Conservation (phyloP, 805 yeast species). For the Yarrowia sp. region DNA sequence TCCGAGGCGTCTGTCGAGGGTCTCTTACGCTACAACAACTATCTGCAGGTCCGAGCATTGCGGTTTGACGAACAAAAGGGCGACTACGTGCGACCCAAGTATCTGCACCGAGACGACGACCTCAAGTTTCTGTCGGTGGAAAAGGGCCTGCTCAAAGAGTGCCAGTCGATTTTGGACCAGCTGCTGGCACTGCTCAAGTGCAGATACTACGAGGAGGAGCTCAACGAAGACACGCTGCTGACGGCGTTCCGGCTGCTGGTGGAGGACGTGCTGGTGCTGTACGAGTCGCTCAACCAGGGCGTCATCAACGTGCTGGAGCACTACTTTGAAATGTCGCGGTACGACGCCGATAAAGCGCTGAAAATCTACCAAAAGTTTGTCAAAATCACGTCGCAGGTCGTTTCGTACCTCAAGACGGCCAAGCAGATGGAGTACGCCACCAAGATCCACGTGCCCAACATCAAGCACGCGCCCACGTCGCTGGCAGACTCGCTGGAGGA, state of each 20-base stretch:
- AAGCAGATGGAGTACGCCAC: constrained; percentile 84
- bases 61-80: constrained; percentile 52
- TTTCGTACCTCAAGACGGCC: constrained; percentile 81
- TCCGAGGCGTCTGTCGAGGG: constrained; percentile 39
- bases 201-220: constrained; percentile 72
- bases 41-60: constrained; percentile 62
- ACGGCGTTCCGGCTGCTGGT: constrained; percentile 85
- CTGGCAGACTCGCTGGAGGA: constrained; percentile 82
- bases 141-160: constrained; percentile 77
- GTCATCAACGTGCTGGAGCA: constrained; percentile 91
- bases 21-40: constrained; percentile 64
- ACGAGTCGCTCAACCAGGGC: constrained; percentile 91
- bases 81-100: constrained; percentile 70
- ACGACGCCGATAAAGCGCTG: constrained; percentile 83
- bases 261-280: constrained; percentile 80
- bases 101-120: constrained; percentile 51
- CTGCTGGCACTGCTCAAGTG: constrained; percentile 72
- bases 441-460: constrained; percentile 88
- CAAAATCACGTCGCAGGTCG: constrained; percentile 79
- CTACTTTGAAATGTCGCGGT: constrained; percentile 85
- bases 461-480: constrained; percentile 95
- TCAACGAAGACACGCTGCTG: constrained; percentile 72
- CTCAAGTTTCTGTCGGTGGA: constrained; percentile 64
- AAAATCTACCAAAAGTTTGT: constrained; percentile 82
- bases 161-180: constrained; percentile 80